phyloP scores from a whole-genome alignment of 352 stramenopile genomes.

The Globisporangium lucens region DNA sequence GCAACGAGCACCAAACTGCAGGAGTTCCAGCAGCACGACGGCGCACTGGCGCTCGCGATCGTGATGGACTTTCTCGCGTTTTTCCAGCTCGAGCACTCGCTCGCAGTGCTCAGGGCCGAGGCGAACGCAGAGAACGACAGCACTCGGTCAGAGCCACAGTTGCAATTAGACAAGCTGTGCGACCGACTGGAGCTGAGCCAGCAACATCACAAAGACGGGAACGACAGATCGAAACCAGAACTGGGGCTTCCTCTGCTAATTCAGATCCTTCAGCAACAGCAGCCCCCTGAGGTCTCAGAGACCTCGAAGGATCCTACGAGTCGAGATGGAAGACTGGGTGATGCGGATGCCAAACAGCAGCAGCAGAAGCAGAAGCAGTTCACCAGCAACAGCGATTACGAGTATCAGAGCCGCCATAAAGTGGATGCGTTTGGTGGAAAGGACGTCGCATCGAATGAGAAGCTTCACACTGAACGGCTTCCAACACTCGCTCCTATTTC shows the following conservation, averaged over 20 bases:
- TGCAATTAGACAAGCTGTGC: slow-evolving; percentile 13
- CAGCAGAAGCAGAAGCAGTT: neutral
- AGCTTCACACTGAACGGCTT: neutral
- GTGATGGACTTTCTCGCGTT: slow-evolving; percentile 57
- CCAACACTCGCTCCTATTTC: neutral
- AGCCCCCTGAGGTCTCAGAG: neutral
- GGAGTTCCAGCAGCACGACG: slow-evolving; percentile 26
- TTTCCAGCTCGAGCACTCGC: slow-evolving; percentile 56
- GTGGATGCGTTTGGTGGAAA: neutral
- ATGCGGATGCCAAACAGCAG: neutral
- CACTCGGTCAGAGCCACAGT: neutral
- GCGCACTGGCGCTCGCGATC: slow-evolving; percentile 41
- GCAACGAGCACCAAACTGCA: slow-evolving; percentile 9
- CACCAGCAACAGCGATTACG: neutral
- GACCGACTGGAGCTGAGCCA: slow-evolving; percentile 11
- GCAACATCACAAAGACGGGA: neutral
- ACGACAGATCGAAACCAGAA: neutral
- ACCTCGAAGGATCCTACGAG: neutral
- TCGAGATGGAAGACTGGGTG: neutral
- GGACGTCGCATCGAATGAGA: neutral
- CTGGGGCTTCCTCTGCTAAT: slow-evolving; percentile 23
- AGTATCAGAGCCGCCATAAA: neutral
- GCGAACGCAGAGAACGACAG: slow-evolving; percentile 19
- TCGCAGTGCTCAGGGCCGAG: slow-evolving; percentile 50
- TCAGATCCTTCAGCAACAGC: slow-evolving; percentile 20